Base-by-base conservation (phyloP, 192 early-diverging fungal species). In the Neocallimastix lanati region DNA sequence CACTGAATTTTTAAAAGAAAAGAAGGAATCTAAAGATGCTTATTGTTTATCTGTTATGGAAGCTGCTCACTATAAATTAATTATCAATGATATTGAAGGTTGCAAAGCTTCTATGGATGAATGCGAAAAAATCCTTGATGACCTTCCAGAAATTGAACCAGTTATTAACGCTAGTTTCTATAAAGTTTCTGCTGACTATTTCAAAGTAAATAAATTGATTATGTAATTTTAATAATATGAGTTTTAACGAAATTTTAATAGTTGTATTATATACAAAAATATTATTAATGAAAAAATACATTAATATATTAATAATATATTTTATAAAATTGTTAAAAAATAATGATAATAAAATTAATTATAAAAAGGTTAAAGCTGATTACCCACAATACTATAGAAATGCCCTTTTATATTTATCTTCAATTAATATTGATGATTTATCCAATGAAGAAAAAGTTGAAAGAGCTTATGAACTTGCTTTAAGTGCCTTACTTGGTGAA, bases 361-460 rank as follows among this genome's bases (percentile, higher is more conserved):
- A n/a, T n/a, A n/a, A 28, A 2, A 29, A 92, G 91, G 94, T 94
- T 58, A 95, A 96, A 84, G 92, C 93, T 0, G 88, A 90, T 27
- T 98, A 95, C 85, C 93, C 93, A 18, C 90, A 96, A 82, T 99
- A 96, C 82, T 99, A 98, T 85, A 95, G 96, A 87, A 94, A 92
- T 80, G 95, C 98, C 2, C 85, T 99, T 77, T 87, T 99, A 38
- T 97, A 92, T 84, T 84, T 99, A 40, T 96, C 97, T 0, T 99
- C 96, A 40, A 91, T 98, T 7, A 87, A 93, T 36, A 82, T 99
- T 76, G 91, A 96, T 80, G 94, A 95, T 36, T 81, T 99, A 76
- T 85, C 89, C 18, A 28, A 38, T 1, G 86, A 86, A 28, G 96
- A 99, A 83, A 93, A 92, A 78, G 86, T 86, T n/a, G 93, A 94